Conservation (phyloP, 108 stramenopile genomes). For the Fistulifera pelliculosa region DNA sequence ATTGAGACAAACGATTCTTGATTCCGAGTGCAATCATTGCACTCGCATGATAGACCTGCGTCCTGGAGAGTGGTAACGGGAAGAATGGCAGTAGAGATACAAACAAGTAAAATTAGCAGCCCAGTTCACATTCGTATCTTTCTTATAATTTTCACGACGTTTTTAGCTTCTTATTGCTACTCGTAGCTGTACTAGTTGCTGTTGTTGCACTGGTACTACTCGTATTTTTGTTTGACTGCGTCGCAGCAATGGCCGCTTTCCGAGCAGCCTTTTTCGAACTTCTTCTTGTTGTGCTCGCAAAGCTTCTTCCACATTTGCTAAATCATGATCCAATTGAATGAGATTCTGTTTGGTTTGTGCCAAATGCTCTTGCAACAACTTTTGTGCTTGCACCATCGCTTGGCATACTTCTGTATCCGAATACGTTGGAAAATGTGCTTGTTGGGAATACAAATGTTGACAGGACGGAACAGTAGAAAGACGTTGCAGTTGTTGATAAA, state of each 20-base stretch:
- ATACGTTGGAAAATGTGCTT: conserved; percentile 38
- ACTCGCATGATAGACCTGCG: conserved; percentile 30
- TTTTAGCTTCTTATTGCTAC: conserved; percentile 1
- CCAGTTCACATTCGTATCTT: too few relatives aligned
- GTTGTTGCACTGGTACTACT: conserved; percentile 16
- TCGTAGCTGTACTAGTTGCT: conserved; percentile 15
- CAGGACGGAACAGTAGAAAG: conserved; percentile 16
- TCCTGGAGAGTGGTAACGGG: conserved; percentile 3
- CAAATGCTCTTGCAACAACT: conserved; percentile 60
- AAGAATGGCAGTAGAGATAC: too few relatives aligned
- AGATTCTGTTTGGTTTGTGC: conserved; percentile 56
- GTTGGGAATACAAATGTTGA: conserved; percentile 24
- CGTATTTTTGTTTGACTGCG: conserved; percentile 8
- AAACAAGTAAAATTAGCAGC: too few relatives aligned
- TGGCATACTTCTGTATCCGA: conserved; percentile 56
- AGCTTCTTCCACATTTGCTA: conserved; percentile 37
- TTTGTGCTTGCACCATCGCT: conserved; percentile 46
- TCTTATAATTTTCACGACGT: not conserved
- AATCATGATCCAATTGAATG: conserved; percentile 28
- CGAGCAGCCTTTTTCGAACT: conserved; percentile 3
- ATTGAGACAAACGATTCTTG: conserved; percentile 29
- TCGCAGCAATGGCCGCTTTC: conserved; percentile 8
- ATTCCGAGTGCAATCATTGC: conserved; percentile 32
- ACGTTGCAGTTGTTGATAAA: conserved; percentile 45
- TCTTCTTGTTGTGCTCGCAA: conserved; percentile 16